Percentiles rank a stretch among this genome's conserved stretches.
These are phyloP conservation scores for Diaporthe destruens DNA, from an alignment of 2,329 filamentous ascomycete species.

Conservation along the genomic window DNA sequence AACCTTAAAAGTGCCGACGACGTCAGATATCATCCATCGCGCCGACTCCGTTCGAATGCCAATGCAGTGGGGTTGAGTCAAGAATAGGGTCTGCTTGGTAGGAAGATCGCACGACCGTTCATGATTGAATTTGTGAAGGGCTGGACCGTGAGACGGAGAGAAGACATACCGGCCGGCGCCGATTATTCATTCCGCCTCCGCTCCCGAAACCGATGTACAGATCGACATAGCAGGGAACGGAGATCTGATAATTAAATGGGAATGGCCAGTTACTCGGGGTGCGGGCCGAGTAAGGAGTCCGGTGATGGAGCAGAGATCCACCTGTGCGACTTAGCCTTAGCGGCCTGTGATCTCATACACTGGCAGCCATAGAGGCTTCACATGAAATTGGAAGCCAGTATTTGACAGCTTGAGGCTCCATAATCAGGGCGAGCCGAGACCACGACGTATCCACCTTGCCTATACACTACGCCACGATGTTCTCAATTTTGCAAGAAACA, in stretches of 20 bases:
- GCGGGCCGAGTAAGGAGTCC: not conserved
- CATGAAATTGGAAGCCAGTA: not conserved
- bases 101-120: no score
- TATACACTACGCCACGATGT: not conserved
- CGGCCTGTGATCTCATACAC: not conserved
- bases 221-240: not conserved
- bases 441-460: not conserved
- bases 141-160: not conserved
- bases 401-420: not conserved
- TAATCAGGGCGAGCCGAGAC: no score
- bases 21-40: not conserved
- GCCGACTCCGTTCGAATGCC: no score
- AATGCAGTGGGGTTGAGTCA: not conserved
- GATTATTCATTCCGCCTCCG: not conserved
- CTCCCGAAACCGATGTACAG: not conserved
- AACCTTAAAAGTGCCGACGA: not conserved
- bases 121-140: not conserved
- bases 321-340: not conserved
- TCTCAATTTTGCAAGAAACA: not conserved
- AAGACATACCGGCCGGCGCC: not conserved
- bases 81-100: no score
- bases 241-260: not conserved
- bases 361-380: not conserved
- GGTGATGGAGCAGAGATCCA: not conserved
- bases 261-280: conserved; percentile 1